phyloP scores from a whole-genome alignment of 2,329 filamentous ascomycete species.

The Chaetothyriales sp. region DNA sequence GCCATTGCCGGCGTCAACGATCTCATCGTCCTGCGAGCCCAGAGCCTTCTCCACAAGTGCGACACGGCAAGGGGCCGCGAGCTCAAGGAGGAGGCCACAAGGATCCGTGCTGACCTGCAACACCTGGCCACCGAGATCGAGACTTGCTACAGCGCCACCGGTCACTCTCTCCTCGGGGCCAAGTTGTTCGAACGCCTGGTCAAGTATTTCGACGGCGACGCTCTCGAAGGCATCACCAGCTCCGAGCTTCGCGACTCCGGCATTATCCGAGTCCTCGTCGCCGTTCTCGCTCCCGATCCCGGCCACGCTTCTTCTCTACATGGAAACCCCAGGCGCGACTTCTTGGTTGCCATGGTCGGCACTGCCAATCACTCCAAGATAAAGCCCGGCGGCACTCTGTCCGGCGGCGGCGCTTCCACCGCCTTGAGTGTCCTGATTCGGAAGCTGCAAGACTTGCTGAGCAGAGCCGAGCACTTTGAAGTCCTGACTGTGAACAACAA shows the following conservation, averaged over 20 bases:
- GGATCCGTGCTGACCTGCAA: conserved; percentile 62
- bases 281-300: conserved; percentile 45
- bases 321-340: conserved; percentile 57
- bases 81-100: conserved; percentile 64
- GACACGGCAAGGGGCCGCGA: conserved; percentile 61
- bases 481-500: conserved; percentile 92
- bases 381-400: conserved; percentile 50
- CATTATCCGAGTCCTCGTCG: conserved; percentile 69
- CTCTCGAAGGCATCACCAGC: conserved; percentile 86
- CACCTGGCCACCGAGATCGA: conserved; percentile 59
- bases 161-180: conserved; percentile 35
- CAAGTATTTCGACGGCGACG: conserved; percentile 74
- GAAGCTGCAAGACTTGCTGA: conserved; percentile 90
- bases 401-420: conserved; percentile 53
- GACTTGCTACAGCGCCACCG: conserved; percentile 46
- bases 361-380: conserved; percentile 47
- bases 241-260: conserved; percentile 85
- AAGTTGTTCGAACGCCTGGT: conserved; percentile 63
- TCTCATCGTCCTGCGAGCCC: conserved; percentile 62
- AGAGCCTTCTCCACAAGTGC: conserved; percentile 70
- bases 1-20: conserved; percentile 47
- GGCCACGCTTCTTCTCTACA: conserved; percentile 1
- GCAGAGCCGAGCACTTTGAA: conserved; percentile 94
- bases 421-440: conserved; percentile 83
- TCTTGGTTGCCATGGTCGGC: conserved; percentile 87